Base-by-base conservation (phyloP, 2,329 filamentous ascomycete genomes). In the Sphaerulina populicola region DNA sequence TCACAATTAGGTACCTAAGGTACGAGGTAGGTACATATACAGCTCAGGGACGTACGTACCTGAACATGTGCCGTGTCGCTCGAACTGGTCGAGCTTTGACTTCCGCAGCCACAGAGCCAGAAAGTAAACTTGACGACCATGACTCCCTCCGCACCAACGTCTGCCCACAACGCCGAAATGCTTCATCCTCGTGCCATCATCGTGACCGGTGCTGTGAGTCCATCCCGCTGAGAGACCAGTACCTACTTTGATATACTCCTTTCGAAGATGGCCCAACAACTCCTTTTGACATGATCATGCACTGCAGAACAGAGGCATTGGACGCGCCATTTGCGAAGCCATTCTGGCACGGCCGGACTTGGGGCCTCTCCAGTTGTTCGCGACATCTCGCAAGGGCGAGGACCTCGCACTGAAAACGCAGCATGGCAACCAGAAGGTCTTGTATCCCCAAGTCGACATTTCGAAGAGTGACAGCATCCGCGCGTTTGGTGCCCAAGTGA, bases 261-360 rank as follows among this genome's bases (percentile, higher is more conserved):
- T 18, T 18, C 18, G 4, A 18, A 18, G 23, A 27, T 6, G 23
- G 23, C 23, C 5, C 23, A 27, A 27, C 2, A 57, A 45, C 46
- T 36, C 12, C 5, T 35, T 31, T 35, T 35, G 31, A 35, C 31
- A 27, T 27, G 4, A 35, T 7, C 2, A 8, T 39, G 6, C 7
- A 1, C 6, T 0, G 12, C 47, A 67, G 65, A 69, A 69, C 47
- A 61, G 66, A 48, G 66, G 66, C 43, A 68, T 69, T 47, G 66
- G 66, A 42, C 56, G 55, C 30, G 66, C 66, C 35, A 66, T 69
- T 15, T 66, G 64, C 59, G 50, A 64, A 38, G 54, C 57, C 27
- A 62, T 69, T 40, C 57, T 67, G 33, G 48, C 57, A 3, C 44
- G 52, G 40, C 56, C 59, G 1, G 49, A 56, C 44, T n/a, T 60